A percentile compares a stretch with the other conserved stretches of the same genome.
phyloP scores from a whole-genome alignment of 208 protist species.

The Leishmania mexicana region DNA sequence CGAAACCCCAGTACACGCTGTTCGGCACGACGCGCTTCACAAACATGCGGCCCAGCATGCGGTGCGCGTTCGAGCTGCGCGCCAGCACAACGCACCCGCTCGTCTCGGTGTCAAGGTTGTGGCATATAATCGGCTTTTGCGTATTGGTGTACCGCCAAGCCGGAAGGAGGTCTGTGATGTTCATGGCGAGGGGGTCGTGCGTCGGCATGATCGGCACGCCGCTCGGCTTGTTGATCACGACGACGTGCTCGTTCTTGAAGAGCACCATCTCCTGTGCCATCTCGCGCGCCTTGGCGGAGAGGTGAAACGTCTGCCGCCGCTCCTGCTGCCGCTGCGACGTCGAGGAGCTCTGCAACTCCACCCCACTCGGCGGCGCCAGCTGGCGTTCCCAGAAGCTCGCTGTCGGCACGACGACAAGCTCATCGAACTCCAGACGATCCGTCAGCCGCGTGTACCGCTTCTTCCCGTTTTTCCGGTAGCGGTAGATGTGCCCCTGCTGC shows the following conservation, averaged over 20 bases:
- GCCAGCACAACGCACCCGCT: slow-evolving; percentile 92
- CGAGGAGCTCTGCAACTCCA: slow-evolving; percentile 21
- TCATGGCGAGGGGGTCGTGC: slow-evolving; percentile 80
- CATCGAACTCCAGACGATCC: slow-evolving; percentile 89
- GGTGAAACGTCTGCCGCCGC: slow-evolving; percentile 42
- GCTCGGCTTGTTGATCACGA: slow-evolving; percentile 94
- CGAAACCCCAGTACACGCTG: slow-evolving; percentile 93
- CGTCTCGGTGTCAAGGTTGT: slow-evolving; percentile 91
- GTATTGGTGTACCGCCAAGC: slow-evolving; percentile 90
- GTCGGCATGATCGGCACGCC: slow-evolving; percentile 92
- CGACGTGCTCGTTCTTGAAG: slow-evolving; percentile 94
- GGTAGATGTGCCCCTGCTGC: slow-evolving; percentile 88
- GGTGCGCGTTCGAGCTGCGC: slow-evolving; percentile 72
- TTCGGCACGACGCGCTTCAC: slow-evolving; percentile 90
- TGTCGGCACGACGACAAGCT: slow-evolving; percentile 87
- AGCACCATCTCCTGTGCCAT: slow-evolving; percentile 92
- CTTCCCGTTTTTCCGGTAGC: slow-evolving; percentile 89
- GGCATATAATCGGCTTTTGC: slow-evolving; percentile 78
- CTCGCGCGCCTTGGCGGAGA: slow-evolving; percentile 69
- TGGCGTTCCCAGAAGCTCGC: slow-evolving; percentile 59
- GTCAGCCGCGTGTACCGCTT: slow-evolving; percentile 83
- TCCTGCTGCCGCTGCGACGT: not conserved
- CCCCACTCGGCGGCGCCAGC: slow-evolving; percentile 56
- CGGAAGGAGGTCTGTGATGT: slow-evolving; percentile 84
- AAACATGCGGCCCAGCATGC: slow-evolving; percentile 91